Percentiles rank a stretch among this genome's conserved stretches.
phyloP scores from a whole-genome alignment of 169 alveolate genomes.

The Nephromyces sp. region DNA sequence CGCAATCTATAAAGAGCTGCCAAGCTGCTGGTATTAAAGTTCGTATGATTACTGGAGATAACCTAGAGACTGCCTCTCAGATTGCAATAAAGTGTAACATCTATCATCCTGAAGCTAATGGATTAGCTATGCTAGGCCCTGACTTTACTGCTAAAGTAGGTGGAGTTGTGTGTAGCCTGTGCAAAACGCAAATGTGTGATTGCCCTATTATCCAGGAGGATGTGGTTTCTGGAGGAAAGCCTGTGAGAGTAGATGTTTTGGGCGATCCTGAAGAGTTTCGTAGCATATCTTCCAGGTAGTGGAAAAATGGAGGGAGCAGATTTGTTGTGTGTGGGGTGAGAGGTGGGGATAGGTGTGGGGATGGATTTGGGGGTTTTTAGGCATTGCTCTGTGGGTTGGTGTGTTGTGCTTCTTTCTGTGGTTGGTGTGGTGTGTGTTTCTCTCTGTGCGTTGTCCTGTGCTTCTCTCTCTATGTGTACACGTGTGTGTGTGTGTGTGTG shows the following conservation, averaged over 20 bases:
- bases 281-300: no score
- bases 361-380: no score
- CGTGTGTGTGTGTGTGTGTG: background rate
- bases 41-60: constrained; percentile 98
- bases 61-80: constrained; percentile 94
- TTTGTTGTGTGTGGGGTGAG: no score
- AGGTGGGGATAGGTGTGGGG: no score
- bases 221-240: background rate
- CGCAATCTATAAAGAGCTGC: constrained; percentile 80
- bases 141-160: background rate
- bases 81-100: constrained; percentile 91
- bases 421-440: background rate
- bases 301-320: no score
- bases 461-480: constrained; percentile 1
- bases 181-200: background rate
- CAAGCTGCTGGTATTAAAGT: constrained; percentile 93
- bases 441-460: background rate
- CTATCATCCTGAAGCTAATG: background rate
- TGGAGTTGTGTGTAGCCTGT: background rate
- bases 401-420: background rate
- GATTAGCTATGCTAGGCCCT: background rate
- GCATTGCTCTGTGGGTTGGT: no score
- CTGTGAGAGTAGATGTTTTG: constrained; percentile 7
- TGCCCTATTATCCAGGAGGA: background rate
- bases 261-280: background rate